phyloP scores from a whole-genome alignment of 768 basidiomycete species.

The Lactarius sp. region DNA sequence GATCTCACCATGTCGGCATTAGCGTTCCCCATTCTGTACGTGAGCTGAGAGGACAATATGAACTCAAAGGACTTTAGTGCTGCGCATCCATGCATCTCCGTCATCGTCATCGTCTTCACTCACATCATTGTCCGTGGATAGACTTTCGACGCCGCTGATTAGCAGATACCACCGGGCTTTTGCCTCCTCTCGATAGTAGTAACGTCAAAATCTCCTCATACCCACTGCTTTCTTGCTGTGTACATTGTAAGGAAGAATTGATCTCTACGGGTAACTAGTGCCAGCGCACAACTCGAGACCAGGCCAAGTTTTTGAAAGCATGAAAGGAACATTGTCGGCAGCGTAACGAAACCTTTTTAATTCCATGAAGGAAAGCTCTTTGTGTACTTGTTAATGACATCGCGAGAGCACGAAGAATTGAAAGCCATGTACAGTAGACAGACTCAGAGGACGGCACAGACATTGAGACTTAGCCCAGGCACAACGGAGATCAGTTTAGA shows the following conservation, averaged over 20 bases:
- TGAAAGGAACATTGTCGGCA: slow-evolving; percentile 30
- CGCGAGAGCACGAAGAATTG: slow-evolving; percentile 17
- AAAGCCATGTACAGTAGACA: slow-evolving; percentile 8
- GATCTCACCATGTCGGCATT: slow-evolving; percentile 59
- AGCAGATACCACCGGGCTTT: no score
- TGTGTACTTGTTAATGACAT: slow-evolving; percentile 11
- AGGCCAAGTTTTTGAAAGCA: slow-evolving; percentile 82
- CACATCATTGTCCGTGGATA: no score
- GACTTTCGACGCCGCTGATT: no score
- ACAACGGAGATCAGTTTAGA: slow-evolving; percentile 9
- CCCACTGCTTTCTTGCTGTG: slow-evolving; percentile 18
- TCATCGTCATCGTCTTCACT: no score
- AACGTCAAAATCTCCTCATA: no score
- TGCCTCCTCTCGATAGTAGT: no score
- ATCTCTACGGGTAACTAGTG: slow-evolving; percentile 26
- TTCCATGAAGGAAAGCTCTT: background rate
- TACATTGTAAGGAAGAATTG: slow-evolving; percentile 55
- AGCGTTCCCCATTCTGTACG: no score
- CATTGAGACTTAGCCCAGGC: background rate
- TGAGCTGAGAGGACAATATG: no score
- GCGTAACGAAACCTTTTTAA: background rate
- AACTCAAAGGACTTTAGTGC: no score
- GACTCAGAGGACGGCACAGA: background rate
- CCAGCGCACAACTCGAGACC: slow-evolving; percentile 48
- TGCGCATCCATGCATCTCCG: no score